Evolutionary conservation across 108 stramenopile genomes (phyloP).

Genomic region (Pseudonitzschia delicatissima): DNA sequence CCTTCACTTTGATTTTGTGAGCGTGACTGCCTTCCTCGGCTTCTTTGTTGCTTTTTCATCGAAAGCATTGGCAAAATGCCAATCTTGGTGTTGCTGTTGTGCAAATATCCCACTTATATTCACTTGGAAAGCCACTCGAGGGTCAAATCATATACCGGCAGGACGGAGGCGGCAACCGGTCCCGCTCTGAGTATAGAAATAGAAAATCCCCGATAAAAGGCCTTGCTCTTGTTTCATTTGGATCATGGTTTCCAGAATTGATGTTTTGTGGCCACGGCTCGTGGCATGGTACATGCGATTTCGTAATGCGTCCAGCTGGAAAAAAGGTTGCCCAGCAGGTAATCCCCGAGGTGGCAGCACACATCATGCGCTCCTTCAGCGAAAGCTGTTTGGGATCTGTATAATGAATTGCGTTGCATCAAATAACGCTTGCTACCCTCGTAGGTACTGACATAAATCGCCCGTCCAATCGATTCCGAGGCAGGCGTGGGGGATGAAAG

Average conservation of each 20-base stretch:
- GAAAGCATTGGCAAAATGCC: too few relatives aligned
- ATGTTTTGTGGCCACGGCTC: conserved; percentile 15
- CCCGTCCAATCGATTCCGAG: conserved; percentile 53
- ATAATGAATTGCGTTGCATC: neutral
- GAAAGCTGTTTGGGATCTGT: conserved; percentile 18
- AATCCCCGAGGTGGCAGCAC: conserved; percentile 68
- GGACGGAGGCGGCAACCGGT: conserved; percentile 74
- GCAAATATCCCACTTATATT: too few relatives aligned
- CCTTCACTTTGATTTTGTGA: too few relatives aligned
- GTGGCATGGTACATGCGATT: conserved; percentile 43
- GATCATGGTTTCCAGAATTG: conserved; percentile 28
- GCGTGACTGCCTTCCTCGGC: too few relatives aligned
- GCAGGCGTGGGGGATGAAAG: conserved; percentile 62
- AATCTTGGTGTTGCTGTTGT: too few relatives aligned
- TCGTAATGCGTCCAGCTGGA: conserved; percentile 57
- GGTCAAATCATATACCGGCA: conserved; percentile 72
- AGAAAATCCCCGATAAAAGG: conserved; percentile 64
- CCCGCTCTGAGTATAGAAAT: conserved; percentile 69
- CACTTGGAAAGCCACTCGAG: conserved; percentile 37
- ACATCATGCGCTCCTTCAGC: conserved; percentile 55
- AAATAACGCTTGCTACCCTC: conserved; percentile 54
- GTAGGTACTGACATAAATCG: conserved; percentile 58
- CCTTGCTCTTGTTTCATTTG: conserved; percentile 24
- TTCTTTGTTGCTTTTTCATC: too few relatives aligned
- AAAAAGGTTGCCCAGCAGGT: conserved; percentile 71